These are phyloP conservation scores for Salix caprea DNA, from an alignment of 345 rosid genomes.

Conservation along the genomic window DNA sequence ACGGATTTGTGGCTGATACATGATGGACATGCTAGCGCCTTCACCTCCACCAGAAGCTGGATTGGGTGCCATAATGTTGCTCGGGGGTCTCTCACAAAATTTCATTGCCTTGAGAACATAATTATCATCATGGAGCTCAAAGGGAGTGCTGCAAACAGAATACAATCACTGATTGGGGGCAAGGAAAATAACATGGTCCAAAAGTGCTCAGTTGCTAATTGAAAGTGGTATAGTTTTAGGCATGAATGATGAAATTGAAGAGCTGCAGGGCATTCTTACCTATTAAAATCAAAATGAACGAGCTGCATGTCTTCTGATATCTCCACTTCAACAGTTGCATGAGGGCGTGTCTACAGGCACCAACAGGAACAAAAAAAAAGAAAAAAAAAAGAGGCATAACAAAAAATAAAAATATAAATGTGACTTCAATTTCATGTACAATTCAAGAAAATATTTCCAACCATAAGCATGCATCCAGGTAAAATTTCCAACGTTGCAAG, in stretches of 20 bases:
- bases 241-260: not conserved
- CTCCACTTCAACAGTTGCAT: constrained; percentile 99
- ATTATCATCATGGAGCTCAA: constrained; percentile 97
- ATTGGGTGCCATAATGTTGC: constrained; percentile 34
- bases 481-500: not conserved
- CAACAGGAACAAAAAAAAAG: not conserved
- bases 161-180: not conserved
- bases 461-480: not conserved
- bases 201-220: not conserved
- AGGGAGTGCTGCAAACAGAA: constrained; percentile 72
- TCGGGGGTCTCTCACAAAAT: constrained; percentile 50
- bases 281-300: constrained; percentile 95
- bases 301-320: constrained; percentile 99
- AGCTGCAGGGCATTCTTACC: constrained; percentile 37
- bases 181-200: not conserved
- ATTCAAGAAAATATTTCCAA: not conserved
- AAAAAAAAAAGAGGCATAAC: constrained; percentile 9
- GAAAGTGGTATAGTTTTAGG: not conserved
- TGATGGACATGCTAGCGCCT: constrained; percentile 51
- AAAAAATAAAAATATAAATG: not conserved
- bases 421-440: not conserved
- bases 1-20: constrained; percentile 40
- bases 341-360: constrained; percentile 77
- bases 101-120: constrained; percentile 96
- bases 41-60: constrained; percentile 32